Evolutionary conservation across 116 monocot species (phyloP).

Genomic region (Phalaenopsis hybrid): DNA sequence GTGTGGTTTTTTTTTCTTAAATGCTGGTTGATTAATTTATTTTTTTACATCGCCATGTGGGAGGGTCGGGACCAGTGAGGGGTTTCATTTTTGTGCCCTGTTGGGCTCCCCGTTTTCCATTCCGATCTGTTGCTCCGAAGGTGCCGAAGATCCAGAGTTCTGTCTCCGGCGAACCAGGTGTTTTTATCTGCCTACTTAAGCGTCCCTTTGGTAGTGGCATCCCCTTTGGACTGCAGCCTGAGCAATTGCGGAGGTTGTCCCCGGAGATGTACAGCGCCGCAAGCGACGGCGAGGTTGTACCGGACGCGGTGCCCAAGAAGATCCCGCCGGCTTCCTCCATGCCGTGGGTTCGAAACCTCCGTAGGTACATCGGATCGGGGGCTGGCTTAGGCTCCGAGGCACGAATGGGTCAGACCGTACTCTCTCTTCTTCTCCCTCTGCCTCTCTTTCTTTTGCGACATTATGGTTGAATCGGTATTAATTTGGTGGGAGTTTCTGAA

Average conservation of each 20-base stretch:
- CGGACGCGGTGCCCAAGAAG: constrained; percentile 45
- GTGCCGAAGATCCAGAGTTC: background rate
- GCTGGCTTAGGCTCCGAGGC: constrained; percentile 93
- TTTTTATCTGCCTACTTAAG: background rate
- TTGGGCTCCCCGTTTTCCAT: too few species aligned
- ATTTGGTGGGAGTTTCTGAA: background rate
- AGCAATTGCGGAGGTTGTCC: background rate
- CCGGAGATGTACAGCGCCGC: constrained; percentile 40
- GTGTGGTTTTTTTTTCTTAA: too few species aligned
- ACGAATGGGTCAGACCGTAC: constrained; percentile 66
- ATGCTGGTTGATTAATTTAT: too few species aligned
- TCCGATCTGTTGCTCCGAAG: background rate
- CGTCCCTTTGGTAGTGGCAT: background rate
- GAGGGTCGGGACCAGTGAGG: too few species aligned
- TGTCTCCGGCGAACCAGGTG: background rate
- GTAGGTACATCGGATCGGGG: constrained; percentile 82
- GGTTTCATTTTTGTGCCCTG: too few species aligned
- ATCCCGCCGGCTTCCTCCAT: constrained; percentile 76
- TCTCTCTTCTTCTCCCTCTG: background rate
- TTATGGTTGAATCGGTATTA: background rate
- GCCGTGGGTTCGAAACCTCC: constrained; percentile 96
- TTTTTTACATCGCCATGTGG: too few species aligned
- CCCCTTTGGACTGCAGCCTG: background rate
- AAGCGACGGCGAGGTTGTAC: constrained; percentile 60
- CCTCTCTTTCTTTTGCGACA: background rate